A percentile compares a stretch with the other conserved stretches of the same genome.
phyloP scores from a whole-genome alignment of 1,284 basidiomycete genomes.

The Marasmius fiardii region DNA sequence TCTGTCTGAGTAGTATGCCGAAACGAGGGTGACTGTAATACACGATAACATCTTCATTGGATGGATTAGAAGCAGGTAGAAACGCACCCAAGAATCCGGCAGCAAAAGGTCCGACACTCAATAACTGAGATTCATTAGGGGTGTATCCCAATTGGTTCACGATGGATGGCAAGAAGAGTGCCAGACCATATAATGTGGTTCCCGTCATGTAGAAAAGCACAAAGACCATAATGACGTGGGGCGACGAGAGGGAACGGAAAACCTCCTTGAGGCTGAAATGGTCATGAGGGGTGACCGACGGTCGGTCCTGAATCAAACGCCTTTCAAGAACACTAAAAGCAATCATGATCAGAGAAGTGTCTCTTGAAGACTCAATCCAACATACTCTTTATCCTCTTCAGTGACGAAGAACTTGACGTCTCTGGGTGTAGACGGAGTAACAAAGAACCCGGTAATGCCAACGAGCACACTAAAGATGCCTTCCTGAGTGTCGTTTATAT shows the following conservation, averaged over 20 bases:
- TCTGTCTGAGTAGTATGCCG: constrained; percentile 29
- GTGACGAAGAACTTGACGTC: constrained; percentile 36
- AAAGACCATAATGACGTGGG: constrained; percentile 33
- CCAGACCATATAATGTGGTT: constrained; percentile 39
- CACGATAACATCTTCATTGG: background rate
- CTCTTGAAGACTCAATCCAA: constrained; percentile 8
- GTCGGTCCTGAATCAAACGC: constrained; percentile 28
- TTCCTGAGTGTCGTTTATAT: constrained; percentile 30
- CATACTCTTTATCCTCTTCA: constrained; percentile 35
- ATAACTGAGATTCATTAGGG: constrained; percentile 25
- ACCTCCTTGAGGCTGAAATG: constrained; percentile 28
- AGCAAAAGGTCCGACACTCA: constrained; percentile 33
- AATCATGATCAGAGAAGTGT: background rate
- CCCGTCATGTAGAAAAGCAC: constrained; percentile 44
- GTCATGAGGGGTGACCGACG: constrained; percentile 25
- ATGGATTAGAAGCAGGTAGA: background rate
- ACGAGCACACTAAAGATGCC: constrained; percentile 49
- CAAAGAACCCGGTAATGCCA: constrained; percentile 42
- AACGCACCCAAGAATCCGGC: constrained; percentile 27
- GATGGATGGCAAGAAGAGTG: constrained; percentile 39
- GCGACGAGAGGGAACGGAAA: constrained; percentile 25
- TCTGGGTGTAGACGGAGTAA: constrained; percentile 47
- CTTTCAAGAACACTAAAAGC: constrained; percentile 21
- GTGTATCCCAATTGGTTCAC: constrained; percentile 40
- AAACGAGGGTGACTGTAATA: constrained; percentile 25